Conservation (phyloP, 805 yeast species). For the Lipomyces yamadae region DNA sequence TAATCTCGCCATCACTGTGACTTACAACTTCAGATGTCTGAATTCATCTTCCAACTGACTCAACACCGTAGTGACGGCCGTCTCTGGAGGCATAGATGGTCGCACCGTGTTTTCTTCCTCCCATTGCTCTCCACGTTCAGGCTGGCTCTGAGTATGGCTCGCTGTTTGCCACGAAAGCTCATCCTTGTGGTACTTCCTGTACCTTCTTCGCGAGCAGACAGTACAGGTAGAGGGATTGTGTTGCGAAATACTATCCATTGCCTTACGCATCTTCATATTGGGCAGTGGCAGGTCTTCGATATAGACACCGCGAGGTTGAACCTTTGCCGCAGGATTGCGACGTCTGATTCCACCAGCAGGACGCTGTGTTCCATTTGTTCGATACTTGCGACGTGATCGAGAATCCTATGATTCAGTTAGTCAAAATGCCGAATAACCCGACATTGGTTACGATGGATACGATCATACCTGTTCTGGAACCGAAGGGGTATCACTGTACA, state of each 20-base stretch:
- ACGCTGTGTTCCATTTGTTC: neutral
- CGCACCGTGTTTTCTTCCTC: conserved; percentile 33
- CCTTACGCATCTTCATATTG: conserved; percentile 8
- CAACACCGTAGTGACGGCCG: conserved; percentile 25
- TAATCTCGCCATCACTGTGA: neutral
- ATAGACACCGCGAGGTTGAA: neutral
- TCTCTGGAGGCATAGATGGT: conserved; percentile 33
- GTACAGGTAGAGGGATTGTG: conserved; percentile 30
- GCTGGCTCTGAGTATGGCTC: neutral
- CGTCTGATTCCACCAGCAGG: neutral
- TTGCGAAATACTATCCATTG: conserved; percentile 17
- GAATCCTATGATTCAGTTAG: neutral
- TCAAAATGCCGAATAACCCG: neutral
- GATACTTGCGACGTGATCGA: neutral
- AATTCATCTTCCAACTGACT: conserved; percentile 35
- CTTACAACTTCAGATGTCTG: conserved; percentile 24
- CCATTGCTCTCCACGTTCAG: conserved; percentile 9
- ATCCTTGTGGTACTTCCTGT: conserved; percentile 4
- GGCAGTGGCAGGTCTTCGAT: conserved; percentile 11
- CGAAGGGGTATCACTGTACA: neutral
- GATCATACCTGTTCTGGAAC: neutral
- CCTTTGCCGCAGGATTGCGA: neutral
- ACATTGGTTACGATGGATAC: too few relatives aligned
- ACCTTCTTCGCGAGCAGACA: conserved; percentile 26
- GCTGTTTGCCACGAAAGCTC: neutral